Base-by-base conservation (phyloP, 2,329 filamentous ascomycete species). In the Talaromyces sp. region DNA sequence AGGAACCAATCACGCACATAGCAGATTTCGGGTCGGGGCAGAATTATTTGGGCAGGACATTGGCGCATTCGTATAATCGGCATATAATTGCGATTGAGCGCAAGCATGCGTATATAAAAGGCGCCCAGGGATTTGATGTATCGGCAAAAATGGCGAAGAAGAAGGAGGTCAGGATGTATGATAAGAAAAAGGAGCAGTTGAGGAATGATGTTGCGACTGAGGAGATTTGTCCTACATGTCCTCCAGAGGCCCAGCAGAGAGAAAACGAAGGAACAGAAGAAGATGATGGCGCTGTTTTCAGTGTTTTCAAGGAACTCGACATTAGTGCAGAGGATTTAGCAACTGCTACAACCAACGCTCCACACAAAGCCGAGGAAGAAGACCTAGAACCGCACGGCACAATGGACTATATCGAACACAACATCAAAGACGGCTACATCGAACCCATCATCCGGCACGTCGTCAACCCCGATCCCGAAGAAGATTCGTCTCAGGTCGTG, bases 1-100 rank as follows among this genome's bases (percentile, higher is more conserved):
- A 78, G 6, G 72, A 76, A 31, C 70, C 72, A 7, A 88, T 97
- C 67, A 91, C 92, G 0, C 93, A 98, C 79, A 88, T 97, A 66
- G 89, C 98, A 58, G 95, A 99, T 78, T 97, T 98, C 77, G 95
- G 95, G 33, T 97, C 93, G 62, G 95, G 95, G 0, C 94, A 98
- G 76, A 98, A 97, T 74, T 99, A 99, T 73, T 87, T 99, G 3
- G 94, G 95, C 0, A 86, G 95, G 54, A 90, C 92, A 1, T 82
- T 99, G 65, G 94, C 94, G 67, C 84, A 89, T 62, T 93, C 93
- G 0, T 97, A 96, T 79, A 91, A 93, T 72, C 88, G 89, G 71
- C 87, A 93, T 69, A 90, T 98, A 50, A 88, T 98, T 63, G 95
- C 94, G 1, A 92, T 99, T 39, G 95, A 99, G 78, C 91, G 92